These are phyloP conservation scores for Mycena kentingensis DNA, from an alignment of 768 basidiomycete species.

Conservation along the genomic window DNA sequence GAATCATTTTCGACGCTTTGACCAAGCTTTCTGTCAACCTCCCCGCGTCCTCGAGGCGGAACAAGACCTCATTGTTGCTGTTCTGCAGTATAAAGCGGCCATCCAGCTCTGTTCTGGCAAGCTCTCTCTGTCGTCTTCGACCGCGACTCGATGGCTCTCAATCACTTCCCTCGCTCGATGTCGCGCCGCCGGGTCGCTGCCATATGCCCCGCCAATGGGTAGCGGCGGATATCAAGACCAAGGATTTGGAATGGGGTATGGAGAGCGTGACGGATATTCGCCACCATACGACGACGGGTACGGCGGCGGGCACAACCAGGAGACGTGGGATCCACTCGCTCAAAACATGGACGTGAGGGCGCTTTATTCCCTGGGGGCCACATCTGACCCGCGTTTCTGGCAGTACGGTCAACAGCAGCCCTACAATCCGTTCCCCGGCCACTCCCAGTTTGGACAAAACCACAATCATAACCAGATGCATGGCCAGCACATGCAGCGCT, in stretches of 20 bases:
- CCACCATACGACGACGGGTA: background rate
- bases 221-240: slow-evolving; percentile 11
- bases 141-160: slow-evolving; percentile 7
- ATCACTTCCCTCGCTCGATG: slow-evolving; percentile 20
- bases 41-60: slow-evolving; percentile 23
- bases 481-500: background rate
- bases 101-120: background rate
- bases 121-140: background rate
- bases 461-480: background rate
- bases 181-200: slow-evolving; percentile 32
- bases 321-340: background rate
- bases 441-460: background rate
- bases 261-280: slow-evolving; percentile 9
- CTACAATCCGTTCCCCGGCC: no score
- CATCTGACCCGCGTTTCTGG: background rate
- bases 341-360: background rate
- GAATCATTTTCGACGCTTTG: slow-evolving; percentile 12
- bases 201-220: slow-evolving; percentile 16
- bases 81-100: slow-evolving; percentile 11
- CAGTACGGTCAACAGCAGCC: background rate
- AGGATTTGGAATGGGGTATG: slow-evolving; percentile 1
- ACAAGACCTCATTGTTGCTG: slow-evolving; percentile 23
- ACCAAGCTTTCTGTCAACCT: slow-evolving; percentile 12
- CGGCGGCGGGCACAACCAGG: background rate
- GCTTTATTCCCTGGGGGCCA: background rate